Conservation (phyloP, 306 rosid species). For the Trichosanthes cucumerina region DNA sequence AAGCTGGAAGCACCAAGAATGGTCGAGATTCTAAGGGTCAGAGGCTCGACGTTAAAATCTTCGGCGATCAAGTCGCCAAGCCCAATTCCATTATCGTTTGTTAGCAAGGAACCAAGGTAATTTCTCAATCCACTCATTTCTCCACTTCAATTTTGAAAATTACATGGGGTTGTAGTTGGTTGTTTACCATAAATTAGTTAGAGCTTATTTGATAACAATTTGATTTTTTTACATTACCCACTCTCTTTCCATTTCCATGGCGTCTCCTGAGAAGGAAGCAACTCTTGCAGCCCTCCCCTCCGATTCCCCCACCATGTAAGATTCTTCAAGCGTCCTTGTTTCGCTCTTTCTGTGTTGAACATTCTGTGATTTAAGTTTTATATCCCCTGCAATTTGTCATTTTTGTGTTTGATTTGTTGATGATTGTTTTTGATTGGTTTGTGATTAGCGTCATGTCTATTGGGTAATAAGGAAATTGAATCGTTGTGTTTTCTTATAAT, state of each 20-base stretch:
- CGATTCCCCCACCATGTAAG: constrained; percentile 71
- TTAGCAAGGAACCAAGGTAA: constrained; percentile 89
- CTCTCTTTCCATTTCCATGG: constrained; percentile 22
- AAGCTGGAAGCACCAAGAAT: constrained; percentile 96
- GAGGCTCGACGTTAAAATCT: constrained; percentile 88
- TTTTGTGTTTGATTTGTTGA: background rate
- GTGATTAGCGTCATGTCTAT: background rate
- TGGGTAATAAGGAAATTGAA: background rate
- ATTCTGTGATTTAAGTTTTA: background rate
- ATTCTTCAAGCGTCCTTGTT: background rate
- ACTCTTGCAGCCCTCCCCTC: constrained; percentile 62
- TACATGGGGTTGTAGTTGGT: background rate
- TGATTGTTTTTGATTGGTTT: background rate
- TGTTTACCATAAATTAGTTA: too few relatives aligned
- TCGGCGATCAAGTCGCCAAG: constrained; percentile 76
- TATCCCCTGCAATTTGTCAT: background rate
- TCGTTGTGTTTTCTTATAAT: background rate
- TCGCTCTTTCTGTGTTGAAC: background rate
- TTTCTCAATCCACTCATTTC: background rate
- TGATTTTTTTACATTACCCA: constrained; percentile 31
- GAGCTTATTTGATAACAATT: too few relatives aligned
- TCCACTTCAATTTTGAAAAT: background rate
- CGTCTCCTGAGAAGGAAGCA: constrained; percentile 67
- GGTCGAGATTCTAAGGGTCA: constrained; percentile 82
- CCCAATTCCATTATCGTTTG: constrained; percentile 86